Evolutionary conservation across 2,329 filamentous ascomycete species (phyloP).

Genomic region (Arthrobotrys conoides): DNA sequence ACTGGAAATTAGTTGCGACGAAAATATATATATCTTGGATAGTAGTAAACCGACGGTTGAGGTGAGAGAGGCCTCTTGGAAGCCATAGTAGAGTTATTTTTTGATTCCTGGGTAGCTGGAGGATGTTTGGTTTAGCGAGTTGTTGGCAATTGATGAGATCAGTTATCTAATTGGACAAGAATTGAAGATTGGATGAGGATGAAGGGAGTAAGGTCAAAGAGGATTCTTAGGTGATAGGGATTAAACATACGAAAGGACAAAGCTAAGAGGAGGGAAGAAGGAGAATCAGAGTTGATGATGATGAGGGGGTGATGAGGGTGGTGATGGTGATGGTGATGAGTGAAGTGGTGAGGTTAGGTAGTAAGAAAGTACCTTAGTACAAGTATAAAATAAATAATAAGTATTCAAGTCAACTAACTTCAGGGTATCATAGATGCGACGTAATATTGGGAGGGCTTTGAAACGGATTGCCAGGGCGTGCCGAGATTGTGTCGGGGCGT

Average conservation of each 20-base stretch:
- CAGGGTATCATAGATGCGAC: too few species aligned
- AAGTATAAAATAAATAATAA: too few species aligned
- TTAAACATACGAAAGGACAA: neutral
- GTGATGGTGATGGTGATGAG: neutral
- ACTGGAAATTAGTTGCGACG: neutral
- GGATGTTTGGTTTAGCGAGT: neutral
- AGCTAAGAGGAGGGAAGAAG: neutral
- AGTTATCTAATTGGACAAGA: neutral
- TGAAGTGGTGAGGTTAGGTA: too few species aligned
- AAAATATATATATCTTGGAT: neutral
- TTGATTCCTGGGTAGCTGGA: neutral
- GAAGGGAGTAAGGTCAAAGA: neutral
- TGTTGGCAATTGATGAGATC: neutral
- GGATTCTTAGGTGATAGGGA: neutral
- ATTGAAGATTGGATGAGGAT: neutral
- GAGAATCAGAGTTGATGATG: neutral
- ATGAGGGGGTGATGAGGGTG: neutral
- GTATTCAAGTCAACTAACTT: too few species aligned
- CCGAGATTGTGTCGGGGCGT: too few species aligned
- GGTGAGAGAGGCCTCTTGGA: conserved; percentile 21
- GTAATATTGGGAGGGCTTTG: too few species aligned
- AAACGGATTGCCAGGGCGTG: too few species aligned
- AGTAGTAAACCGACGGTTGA: conserved; percentile 4
- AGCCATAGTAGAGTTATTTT: conserved; percentile 1
- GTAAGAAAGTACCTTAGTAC: too few species aligned